These are phyloP conservation scores for Rhizopus arrhizus DNA, from an alignment of 371 early-diverging fungal species.

Conservation along the genomic window DNA sequence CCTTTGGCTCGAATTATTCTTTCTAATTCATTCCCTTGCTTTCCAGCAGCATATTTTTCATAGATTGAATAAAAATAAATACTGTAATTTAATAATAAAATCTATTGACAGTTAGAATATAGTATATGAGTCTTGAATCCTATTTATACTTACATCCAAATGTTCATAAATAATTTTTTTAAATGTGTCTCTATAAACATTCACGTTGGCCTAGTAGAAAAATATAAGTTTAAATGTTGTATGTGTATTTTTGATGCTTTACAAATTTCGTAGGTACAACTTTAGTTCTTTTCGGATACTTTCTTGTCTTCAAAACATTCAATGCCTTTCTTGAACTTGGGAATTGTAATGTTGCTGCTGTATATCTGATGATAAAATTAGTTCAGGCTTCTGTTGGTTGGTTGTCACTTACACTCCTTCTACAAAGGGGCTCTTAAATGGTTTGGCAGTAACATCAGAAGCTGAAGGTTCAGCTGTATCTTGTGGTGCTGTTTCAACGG, in stretches of 20 bases:
- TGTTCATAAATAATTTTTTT: constrained; percentile 57
- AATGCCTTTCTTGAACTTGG: constrained; percentile 24
- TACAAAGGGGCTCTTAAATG: constrained; percentile 23
- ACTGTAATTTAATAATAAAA: constrained; percentile 39
- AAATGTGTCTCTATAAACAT: constrained; percentile 53
- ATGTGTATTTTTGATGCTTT: neutral
- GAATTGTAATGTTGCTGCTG: constrained; percentile 15
- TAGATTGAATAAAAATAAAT: constrained; percentile 34
- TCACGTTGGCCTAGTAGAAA: constrained; percentile 30
- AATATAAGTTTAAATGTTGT: neutral
- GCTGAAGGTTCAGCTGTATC: neutral
- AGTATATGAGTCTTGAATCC: neutral
- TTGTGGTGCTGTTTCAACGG: neutral
- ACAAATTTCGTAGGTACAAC: constrained; percentile 27
- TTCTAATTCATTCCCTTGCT: constrained; percentile 28
- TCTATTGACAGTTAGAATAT: constrained; percentile 14
- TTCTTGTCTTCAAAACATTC: constrained; percentile 14
- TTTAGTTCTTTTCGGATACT: constrained; percentile 29
- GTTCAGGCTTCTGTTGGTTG: neutral
- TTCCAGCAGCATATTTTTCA: constrained; percentile 28
- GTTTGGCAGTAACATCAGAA: constrained; percentile 1
- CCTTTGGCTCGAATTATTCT: constrained; percentile 42
- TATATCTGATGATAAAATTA: constrained; percentile 3
- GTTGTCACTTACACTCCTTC: constrained; percentile 22
- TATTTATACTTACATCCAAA: constrained; percentile 40